Percentiles rank a stretch among this genome's conserved stretches.
Evolutionary conservation across 345 rosid species (phyloP).

Genomic region (Populus alba): DNA sequence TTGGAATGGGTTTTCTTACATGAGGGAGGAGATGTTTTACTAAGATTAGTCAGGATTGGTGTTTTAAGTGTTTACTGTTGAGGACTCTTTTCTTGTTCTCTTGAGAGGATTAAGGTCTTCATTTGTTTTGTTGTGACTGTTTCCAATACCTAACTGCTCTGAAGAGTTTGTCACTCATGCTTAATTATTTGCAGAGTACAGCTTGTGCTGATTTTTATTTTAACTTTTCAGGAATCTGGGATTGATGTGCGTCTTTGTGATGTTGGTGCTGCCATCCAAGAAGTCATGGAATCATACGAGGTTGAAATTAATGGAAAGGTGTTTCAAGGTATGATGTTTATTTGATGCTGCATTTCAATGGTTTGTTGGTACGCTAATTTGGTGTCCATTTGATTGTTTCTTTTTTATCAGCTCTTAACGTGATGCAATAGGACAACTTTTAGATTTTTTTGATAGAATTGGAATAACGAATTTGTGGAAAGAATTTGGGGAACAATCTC

Average conservation of each 20-base stretch:
- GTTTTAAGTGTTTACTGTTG: neutral
- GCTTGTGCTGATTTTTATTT: neutral
- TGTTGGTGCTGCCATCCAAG: constrained; percentile 97
- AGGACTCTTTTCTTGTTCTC: neutral
- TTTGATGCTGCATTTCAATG: neutral
- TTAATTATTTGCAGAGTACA: neutral
- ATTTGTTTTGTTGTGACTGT: neutral
- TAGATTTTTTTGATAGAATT: neutral
- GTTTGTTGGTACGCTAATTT: neutral
- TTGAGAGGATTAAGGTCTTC: neutral
- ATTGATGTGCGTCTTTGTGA: constrained; percentile 95
- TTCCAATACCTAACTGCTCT: neutral
- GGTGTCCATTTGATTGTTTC: neutral
- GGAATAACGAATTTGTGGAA: neutral
- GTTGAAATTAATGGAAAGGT: constrained; percentile 96
- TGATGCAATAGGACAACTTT: neutral
- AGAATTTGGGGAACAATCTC: neutral
- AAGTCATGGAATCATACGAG: constrained; percentile 97
- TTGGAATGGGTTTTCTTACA: neutral
- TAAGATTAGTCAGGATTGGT: neutral
- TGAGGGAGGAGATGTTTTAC: neutral
- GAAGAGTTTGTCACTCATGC: neutral
- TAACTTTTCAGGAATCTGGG: constrained; percentile 72
- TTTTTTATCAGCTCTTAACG: neutral
- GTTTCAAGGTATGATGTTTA: constrained; percentile 63